Percentiles rank a stretch among this genome's conserved stretches.
These are phyloP conservation scores for Leptographium lundbergii DNA, from an alignment of 2,329 filamentous ascomycete species.

Conservation along the genomic window DNA sequence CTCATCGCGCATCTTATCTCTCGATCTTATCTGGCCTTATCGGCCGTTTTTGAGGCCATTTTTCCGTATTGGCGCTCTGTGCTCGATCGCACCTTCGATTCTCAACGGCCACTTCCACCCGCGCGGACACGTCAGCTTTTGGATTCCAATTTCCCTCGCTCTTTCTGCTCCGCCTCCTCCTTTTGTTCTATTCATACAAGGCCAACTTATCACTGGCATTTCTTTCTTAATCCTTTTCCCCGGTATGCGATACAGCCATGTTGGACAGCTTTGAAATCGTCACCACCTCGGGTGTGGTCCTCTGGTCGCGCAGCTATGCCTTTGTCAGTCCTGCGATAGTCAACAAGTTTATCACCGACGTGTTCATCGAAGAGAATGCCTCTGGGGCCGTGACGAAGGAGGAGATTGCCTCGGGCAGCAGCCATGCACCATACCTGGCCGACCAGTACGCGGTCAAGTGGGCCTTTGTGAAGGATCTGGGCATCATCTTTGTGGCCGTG, in stretches of 20 bases:
- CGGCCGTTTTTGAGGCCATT: neutral
- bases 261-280: constrained; percentile 94
- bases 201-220: neutral
- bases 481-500: constrained; percentile 92
- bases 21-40: neutral
- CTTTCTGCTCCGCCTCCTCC: neutral
- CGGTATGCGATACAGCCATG: constrained; percentile 39
- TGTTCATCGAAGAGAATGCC: constrained; percentile 91
- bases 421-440: constrained; percentile 59
- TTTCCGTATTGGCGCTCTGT: neutral
- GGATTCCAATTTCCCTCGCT: neutral
- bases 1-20: neutral
- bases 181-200: neutral
- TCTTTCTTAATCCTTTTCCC: neutral
- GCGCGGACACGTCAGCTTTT: too few relatives aligned
- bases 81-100: neutral
- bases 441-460: constrained; percentile 94
- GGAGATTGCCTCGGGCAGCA: constrained; percentile 43
- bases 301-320: constrained; percentile 85
- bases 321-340: constrained; percentile 70
- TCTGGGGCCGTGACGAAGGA: constrained; percentile 45
- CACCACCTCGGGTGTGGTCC: constrained; percentile 88
- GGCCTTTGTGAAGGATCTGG: constrained; percentile 83
- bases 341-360: constrained; percentile 89
- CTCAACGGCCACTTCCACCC: too few relatives aligned